These are phyloP conservation scores for Saccharomycopsis capsularis DNA, from an alignment of 805 yeast species.

Conservation along the genomic window DNA sequence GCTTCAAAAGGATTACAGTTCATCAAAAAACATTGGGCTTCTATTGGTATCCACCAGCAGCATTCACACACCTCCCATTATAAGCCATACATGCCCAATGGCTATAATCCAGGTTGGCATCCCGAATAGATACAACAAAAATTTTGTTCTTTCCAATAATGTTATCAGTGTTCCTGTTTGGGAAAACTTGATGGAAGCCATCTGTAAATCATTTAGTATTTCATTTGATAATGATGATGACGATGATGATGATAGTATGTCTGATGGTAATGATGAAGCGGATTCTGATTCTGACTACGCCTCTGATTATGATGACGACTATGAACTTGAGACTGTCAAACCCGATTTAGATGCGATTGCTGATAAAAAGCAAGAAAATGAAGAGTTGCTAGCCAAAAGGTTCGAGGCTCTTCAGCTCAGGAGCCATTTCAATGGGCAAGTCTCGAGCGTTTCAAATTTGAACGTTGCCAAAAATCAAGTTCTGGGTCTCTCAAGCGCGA, in stretches of 20 bases:
- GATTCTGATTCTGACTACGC: constrained; percentile 6
- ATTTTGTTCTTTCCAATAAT: constrained; percentile 3
- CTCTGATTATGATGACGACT: background rate
- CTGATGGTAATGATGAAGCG: constrained; percentile 6
- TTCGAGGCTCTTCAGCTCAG: background rate
- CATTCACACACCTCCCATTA: background rate
- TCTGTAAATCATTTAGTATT: constrained; percentile 16
- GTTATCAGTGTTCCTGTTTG: constrained; percentile 21
- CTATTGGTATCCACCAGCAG: background rate
- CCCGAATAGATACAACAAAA: background rate
- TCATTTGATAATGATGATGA: constrained; percentile 19
- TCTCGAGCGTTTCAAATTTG: background rate
- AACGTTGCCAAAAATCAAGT: background rate
- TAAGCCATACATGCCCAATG: background rate
- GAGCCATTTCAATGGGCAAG: background rate
- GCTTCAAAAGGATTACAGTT: background rate
- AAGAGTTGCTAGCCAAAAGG: background rate
- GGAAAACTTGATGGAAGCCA: constrained; percentile 22
- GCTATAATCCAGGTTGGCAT: background rate
- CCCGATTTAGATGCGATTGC: constrained; percentile 5
- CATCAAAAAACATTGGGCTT: background rate
- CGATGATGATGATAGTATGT: constrained; percentile 6
- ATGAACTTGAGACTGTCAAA: background rate
- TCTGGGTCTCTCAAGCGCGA: background rate
- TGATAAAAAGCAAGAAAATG: background rate